Evolutionary conservation across 352 stramenopile species (phyloP).

Genomic region (Thraustochytrium sp.): DNA sequence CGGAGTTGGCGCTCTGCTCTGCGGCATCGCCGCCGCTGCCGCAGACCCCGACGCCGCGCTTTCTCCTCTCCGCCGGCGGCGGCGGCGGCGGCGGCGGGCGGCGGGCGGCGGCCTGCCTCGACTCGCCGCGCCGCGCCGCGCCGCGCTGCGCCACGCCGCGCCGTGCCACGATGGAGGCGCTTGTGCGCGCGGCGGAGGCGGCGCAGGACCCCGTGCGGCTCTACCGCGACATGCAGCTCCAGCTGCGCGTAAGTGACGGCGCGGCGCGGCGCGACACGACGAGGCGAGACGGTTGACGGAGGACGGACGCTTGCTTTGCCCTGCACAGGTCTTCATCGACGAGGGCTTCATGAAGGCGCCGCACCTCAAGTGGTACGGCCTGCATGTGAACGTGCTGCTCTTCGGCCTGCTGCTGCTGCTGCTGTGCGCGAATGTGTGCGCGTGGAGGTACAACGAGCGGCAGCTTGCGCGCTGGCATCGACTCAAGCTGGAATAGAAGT

Average conservation of each 20-base stretch:
- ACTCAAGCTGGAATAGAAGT: conserved; percentile 1
- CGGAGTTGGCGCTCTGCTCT: too few relatives aligned
- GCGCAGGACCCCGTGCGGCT: not conserved
- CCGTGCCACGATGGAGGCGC: not conserved
- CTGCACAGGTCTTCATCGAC: not conserved
- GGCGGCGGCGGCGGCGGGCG: too few relatives aligned
- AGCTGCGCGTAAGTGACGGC: not conserved
- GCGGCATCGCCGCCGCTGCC: too few relatives aligned
- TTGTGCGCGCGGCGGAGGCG: not conserved
- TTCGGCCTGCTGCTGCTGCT: not conserved
- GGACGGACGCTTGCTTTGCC: not conserved
- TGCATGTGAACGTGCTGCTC: not conserved
- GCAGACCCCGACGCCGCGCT: too few relatives aligned
- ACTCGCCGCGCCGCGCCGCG: too few relatives aligned
- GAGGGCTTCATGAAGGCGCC: conserved; percentile 9
- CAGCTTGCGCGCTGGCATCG: not conserved
- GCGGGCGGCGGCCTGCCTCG: too few relatives aligned
- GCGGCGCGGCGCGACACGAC: not conserved
- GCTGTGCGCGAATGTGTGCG: not conserved
- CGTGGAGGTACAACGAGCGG: conserved; percentile 1
- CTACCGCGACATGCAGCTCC: conserved; percentile 6
- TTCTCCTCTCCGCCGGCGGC: too few relatives aligned
- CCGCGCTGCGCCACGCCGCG: too few relatives aligned
- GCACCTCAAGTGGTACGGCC: not conserved
- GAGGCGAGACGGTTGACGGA: not conserved